Conservation (phyloP, 208 protist genomes). For the Crithidia bombi region DNA sequence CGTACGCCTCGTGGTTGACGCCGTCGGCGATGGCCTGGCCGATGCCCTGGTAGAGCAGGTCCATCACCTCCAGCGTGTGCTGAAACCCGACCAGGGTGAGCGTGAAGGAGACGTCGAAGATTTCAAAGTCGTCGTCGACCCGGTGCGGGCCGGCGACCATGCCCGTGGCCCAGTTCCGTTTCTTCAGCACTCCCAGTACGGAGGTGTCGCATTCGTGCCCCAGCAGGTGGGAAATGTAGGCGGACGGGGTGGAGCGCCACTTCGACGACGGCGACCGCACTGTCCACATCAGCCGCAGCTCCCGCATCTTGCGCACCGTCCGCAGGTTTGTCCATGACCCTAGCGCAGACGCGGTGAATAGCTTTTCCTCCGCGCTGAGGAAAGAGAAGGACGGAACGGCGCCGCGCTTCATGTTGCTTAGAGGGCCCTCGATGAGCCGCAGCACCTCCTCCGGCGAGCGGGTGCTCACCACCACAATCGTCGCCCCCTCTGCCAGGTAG, state of each 20-base stretch:
- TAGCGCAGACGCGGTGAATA: conserved; percentile 25
- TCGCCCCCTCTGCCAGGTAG: conserved; percentile 31
- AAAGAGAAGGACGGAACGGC: conserved; percentile 30
- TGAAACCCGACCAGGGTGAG: conserved; percentile 67
- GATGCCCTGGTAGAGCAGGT: conserved; percentile 69
- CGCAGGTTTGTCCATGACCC: conserved; percentile 65
- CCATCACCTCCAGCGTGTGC: conserved; percentile 58
- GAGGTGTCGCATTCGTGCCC: conserved; percentile 94
- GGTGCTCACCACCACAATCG: conserved; percentile 49
- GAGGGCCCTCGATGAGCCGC: conserved; percentile 43
- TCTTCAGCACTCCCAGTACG: conserved; percentile 85
- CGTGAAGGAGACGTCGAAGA: conserved; percentile 48
- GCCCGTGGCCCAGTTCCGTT: conserved; percentile 58
- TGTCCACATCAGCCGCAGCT: conserved; percentile 64
- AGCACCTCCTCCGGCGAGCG: conserved; percentile 49
- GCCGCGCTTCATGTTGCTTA: conserved; percentile 51
- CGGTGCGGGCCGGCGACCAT: conserved; percentile 70
- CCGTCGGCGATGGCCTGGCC: conserved; percentile 41
- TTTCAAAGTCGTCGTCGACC: conserved; percentile 67
- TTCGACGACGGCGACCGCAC: conserved; percentile 39
- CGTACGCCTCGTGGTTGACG: conserved; percentile 62
- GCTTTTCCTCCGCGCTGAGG: conserved; percentile 28
- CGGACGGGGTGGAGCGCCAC: conserved; percentile 65
- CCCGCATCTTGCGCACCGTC: conserved; percentile 59
- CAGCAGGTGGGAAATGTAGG: conserved; percentile 90